Evolutionary conservation across 257 asterid genomes (phyloP), one percentile per base, ranked within the genome.

Genomic region (Fraxinus anomala): DNA sequence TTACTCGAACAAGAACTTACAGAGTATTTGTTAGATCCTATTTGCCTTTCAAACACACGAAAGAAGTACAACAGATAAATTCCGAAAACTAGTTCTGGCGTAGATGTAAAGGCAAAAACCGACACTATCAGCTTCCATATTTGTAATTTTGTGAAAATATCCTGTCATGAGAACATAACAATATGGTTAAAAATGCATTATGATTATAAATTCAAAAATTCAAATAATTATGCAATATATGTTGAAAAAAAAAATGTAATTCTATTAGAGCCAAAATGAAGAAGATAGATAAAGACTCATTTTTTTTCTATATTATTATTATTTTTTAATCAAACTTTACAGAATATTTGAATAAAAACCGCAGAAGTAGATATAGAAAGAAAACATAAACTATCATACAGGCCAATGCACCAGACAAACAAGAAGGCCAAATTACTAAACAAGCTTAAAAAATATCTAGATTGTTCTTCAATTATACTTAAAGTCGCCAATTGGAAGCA

Each of bases 31-130:
- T 96, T 96, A 21, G 99, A 96, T 73, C 99, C 98, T 30, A 96
- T 96, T 88, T 96, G 99, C 85, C 99, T 89, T 91, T 96, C 99
- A 79, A 96, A 96, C 79, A 96, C 92, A 68, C 99, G 99, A 77
- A 96, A 96, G 90, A 92, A 96, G 88, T 96, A 96, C 73, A 96
- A 88, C 76, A 96, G 91, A 91, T 91, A 96, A 69, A 84, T 75
- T 80, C 99, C 99, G 82, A 96, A 96, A 68, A 96, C 72, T 49
- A 96, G 92, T 81, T 93, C 99, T 23, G 98, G 98, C 21, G 97
- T 92, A 40, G 99, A 93, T 72, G 97, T 89, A 83, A 96, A 96
- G 80, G 97, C 92, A 73, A 93, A 92, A 87, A 87, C 91, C 3
- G 99, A 93, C 61, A 92, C 89, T 75, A 96, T 79, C 84, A 96